Evolutionary conservation across 1,139 yeast genomes (phyloP).

Genomic region (Lodderomyces beijingensis): DNA sequence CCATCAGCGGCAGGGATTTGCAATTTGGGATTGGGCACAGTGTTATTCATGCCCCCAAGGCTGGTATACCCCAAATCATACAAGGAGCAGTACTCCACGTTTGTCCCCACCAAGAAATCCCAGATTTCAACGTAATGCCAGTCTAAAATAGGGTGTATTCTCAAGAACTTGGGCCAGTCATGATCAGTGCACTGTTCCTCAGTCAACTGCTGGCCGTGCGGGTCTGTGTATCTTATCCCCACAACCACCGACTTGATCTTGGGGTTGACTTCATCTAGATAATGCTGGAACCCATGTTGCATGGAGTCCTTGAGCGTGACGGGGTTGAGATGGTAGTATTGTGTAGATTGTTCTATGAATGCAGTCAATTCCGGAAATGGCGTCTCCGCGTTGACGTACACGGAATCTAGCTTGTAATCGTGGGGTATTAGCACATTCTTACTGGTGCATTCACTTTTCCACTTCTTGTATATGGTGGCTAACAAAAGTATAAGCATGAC

Average conservation of each 20-base stretch:
- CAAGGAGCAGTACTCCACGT: slow-evolving; percentile 58
- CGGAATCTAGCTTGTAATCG: slow-evolving; percentile 46
- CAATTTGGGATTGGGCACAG: slow-evolving; percentile 63
- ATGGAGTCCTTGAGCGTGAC: slow-evolving; percentile 45
- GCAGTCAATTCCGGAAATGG: slow-evolving; percentile 58
- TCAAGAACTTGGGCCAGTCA: slow-evolving; percentile 79
- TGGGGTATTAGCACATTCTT: slow-evolving; percentile 17
- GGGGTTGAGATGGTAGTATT: slow-evolving; percentile 42
- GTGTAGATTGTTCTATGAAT: slow-evolving; percentile 42
- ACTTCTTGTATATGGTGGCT: slow-evolving; percentile 48
- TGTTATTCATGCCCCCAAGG: slow-evolving; percentile 67
- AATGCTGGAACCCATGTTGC: slow-evolving; percentile 62
- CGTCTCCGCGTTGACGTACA: slow-evolving; percentile 65
- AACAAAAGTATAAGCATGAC: slow-evolving; percentile 71
- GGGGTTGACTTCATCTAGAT: slow-evolving; percentile 42
- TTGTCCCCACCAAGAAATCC: slow-evolving; percentile 53
- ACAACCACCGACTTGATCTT: slow-evolving; percentile 63
- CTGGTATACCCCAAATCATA: slow-evolving; percentile 82
- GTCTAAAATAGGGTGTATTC: slow-evolving; percentile 78
- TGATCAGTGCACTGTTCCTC: slow-evolving; percentile 69
- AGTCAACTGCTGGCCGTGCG: slow-evolving; percentile 55
- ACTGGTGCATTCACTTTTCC: slow-evolving; percentile 6
- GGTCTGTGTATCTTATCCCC: slow-evolving; percentile 80
- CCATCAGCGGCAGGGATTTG: slow-evolving; percentile 12
- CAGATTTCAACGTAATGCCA: slow-evolving; percentile 80